Base-by-base conservation (phyloP, 208 protist species). In the Wallacemonas sp. region DNA sequence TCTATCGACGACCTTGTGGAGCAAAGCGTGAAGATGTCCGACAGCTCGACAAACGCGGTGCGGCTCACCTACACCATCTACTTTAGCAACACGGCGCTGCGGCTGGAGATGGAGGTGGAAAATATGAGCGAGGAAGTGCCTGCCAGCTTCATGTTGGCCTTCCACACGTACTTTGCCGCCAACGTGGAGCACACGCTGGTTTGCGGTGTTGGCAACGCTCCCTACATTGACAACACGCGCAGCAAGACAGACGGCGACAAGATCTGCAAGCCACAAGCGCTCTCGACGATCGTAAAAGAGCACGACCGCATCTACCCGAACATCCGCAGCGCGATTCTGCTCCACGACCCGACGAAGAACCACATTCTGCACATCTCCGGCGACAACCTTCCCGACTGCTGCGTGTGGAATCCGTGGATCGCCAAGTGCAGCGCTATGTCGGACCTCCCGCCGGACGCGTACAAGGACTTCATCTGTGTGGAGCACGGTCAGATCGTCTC, bases 101-200 rank as follows among this genome's bases (percentile, higher is more conserved):
- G 69, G 22, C 45, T 94, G 45, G 71, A 71, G 26, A 93, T 97
- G 66, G 62, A 78, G 33, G 70, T 95, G 3, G 63, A 58, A 4
- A 97, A 94, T 73, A 68, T 36, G 9, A 79, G 76, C 63, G 66
- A 72, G 21, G 63, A 71, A 29, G 48, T 38, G 22, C 39, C 73
- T 22, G 66, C 81, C 10, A 68, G 63, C 19, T 97, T 95, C 69
- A 72, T 76, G 50, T 88, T 89, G 37, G 82, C 85, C 54, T 93
- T 97, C 57, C 92, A 97, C 78, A 90, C 83, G 4, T 97, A 97
- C 68, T 97, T 95, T 63, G 71, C 78, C 1, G 66, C 66, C 17
- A 62, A 89, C 61, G 67, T 91, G 33, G 44, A 74, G 30, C 41
- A 78, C 33, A 86, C 85, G 5, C 46, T 79, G 30, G 63, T 97